Base-by-base conservation (phyloP, 2,329 filamentous ascomycete species). In the Phialophora tarda region DNA sequence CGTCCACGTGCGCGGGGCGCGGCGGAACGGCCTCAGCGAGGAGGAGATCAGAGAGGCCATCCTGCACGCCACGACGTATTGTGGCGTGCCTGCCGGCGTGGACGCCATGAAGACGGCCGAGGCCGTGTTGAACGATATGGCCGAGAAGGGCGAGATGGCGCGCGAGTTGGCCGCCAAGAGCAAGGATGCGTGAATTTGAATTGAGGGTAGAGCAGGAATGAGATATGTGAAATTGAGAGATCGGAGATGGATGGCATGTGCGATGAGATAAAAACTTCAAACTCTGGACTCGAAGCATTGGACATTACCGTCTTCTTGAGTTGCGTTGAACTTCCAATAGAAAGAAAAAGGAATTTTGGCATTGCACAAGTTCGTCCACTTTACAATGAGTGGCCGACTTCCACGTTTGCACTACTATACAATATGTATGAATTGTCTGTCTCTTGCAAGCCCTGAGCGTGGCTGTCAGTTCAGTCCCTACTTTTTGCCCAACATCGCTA, bases 21-120 rank as follows among this genome's bases (percentile, higher is more conserved):
- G 86, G 66, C 87, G 85, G 69, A 90, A 90, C 71, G 88, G 87
- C 0, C 76, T 87, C 10, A 83, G 80, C 0, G 86, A 88, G 73
- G 74, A 85, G 28, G 87, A 89, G 76, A 88, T 90, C 59, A 77
- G 87, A 17, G 88, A 71, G 67, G 70, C 70, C 0, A 69, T 74
- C n/a, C 32, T 71, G n/a, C 74, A 74, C 50, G 69, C 68, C 6
- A 71, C 70, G 0, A 78, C 77, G 1, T 82, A 83, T 64, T 81
- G 79, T 63, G 80, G 81, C 14, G 77, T 80, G 4, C 81, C 80
- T 0, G 78, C 80, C 3, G 80, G 80, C 0, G 75, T 83, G 14
- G 80, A 82, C 62, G 81, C 70, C 10, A 72, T 76, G 55, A 76
- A 76, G 69, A 66, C 73, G 44, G 74, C 75, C 6, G 75, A 76